Evolutionary conservation across 1,139 yeast genomes (phyloP).

Genomic region (Saccharomyces hybrid): DNA sequence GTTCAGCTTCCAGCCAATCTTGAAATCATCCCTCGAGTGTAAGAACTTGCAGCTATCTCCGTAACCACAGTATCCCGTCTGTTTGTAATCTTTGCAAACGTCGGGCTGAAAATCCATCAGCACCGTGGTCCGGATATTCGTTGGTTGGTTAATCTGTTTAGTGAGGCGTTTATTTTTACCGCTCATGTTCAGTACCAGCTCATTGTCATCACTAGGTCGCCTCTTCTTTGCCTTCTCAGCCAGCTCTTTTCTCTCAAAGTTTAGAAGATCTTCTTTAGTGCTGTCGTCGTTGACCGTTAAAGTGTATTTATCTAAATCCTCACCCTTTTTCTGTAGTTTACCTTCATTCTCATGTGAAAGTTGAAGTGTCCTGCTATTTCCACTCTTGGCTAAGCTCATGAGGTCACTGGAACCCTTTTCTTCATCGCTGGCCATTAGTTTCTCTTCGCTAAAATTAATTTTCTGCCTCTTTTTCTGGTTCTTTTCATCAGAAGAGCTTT

Average conservation of each 20-base stretch:
- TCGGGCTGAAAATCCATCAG: constrained; percentile 90
- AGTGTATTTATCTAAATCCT: constrained; percentile 4
- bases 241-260: constrained; percentile 24
- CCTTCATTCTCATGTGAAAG: background rate
- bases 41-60: constrained; percentile 97
- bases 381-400: background rate
- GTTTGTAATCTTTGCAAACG: constrained; percentile 85
- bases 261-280: constrained; percentile 33
- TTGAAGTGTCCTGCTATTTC: background rate
- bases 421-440: background rate
- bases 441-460: constrained; percentile 4
- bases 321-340: constrained; percentile 2
- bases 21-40: constrained; percentile 82
- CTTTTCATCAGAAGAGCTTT: constrained; percentile 5
- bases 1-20: constrained; percentile 59
- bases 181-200: constrained; percentile 3
- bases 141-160: constrained; percentile 32
- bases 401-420: background rate
- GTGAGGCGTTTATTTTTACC: background rate
- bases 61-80: constrained; percentile 93
- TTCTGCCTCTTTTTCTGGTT: constrained; percentile 12
- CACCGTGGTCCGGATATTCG: constrained; percentile 61
- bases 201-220: background rate
- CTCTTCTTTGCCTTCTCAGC: background rate
- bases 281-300: constrained; percentile 26